A percentile compares a stretch with the other conserved stretches of the same genome.
phyloP scores from a whole-genome alignment of 2,329 filamentous ascomycete genomes.

The Penicillium sp. region DNA sequence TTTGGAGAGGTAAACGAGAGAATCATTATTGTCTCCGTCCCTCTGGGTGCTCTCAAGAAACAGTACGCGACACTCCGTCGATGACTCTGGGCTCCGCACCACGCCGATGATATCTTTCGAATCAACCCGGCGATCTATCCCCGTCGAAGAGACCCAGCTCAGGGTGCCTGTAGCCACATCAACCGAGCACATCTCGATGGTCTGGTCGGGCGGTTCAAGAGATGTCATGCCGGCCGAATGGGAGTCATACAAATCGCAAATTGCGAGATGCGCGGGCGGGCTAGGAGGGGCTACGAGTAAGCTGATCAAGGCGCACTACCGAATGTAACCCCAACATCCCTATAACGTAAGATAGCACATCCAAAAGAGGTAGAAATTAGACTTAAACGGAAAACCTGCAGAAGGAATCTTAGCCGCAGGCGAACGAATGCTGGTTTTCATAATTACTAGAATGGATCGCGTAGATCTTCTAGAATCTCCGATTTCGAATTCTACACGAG shows the following conservation, averaged over 20 bases:
- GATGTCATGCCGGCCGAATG: neutral
- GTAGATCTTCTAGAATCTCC: neutral
- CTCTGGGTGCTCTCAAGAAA: slow-evolving; percentile 20
- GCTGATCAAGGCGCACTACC: neutral
- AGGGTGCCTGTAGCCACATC: slow-evolving; percentile 16
- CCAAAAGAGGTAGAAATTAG: neutral
- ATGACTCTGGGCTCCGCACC: slow-evolving; percentile 12
- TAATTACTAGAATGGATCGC: neutral
- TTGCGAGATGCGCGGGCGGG: neutral
- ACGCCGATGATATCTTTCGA: slow-evolving; percentile 31
- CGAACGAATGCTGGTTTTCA: neutral
- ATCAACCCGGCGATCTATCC: slow-evolving; percentile 18
- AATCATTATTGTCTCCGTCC: slow-evolving; percentile 1
- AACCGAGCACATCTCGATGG: slow-evolving; percentile 1
- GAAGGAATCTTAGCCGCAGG: neutral
- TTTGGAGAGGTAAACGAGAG: slow-evolving; percentile 14
- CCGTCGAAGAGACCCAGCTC: slow-evolving; percentile 21
- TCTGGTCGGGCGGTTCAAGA: neutral
- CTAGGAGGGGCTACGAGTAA: neutral
- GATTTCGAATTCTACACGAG: neutral
- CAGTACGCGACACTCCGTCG: slow-evolving; percentile 23
- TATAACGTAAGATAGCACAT: neutral
- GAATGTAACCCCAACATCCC: neutral
- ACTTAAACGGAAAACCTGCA: neutral
- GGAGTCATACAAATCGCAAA: neutral